Evolutionary conservation across 345 rosid genomes (phyloP), one percentile per base, ranked within the genome.

Genomic region (Salix dunnii): DNA sequence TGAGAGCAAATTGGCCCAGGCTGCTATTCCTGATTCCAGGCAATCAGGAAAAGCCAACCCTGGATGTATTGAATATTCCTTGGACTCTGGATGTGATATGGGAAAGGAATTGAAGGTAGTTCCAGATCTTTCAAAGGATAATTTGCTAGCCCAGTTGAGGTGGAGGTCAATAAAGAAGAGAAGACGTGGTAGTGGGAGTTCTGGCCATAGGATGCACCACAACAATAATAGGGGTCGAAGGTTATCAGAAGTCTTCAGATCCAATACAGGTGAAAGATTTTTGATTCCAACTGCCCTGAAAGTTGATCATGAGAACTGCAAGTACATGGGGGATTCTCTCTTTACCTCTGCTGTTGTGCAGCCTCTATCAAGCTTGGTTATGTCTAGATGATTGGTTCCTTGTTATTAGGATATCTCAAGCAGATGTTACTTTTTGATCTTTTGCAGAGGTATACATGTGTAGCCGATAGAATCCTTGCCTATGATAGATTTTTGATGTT

Each of bases 121-220:
- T 85, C 83, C 61, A 27, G 94, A 94, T 80, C 90, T 90, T 66
- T 80, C 82, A 1, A 88, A 88, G 83, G 96, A 90, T 68, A 79
- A 79, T 62, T 69, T 78, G 51, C 93, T 88, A 75, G 80, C 88
- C 40, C 85, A 71, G 76, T 84, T 89, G 77, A 92, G 87, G 43
- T 94, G 97, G 98, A 88, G 83, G 14, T 79, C 90, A 10, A 82
- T 82, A 1, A 80, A 80, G 85, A 92, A 92, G 90, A 84, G 94
- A 75, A 88, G 75, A 60, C 88, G 90, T 36, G 70, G 63, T 60
- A 53, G 70, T 68, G 78, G 74, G 30, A 84, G 77, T 75, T 79
- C 81, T 74, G 74, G 72, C 31, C 83, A 67, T 60, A 84, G 77
- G 80, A 74, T 76, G 79, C 79, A 72, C 48, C 55, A 14, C 23